Evolutionary conservation across 345 rosid species (phyloP).

Genomic region (Turritis glabra): DNA sequence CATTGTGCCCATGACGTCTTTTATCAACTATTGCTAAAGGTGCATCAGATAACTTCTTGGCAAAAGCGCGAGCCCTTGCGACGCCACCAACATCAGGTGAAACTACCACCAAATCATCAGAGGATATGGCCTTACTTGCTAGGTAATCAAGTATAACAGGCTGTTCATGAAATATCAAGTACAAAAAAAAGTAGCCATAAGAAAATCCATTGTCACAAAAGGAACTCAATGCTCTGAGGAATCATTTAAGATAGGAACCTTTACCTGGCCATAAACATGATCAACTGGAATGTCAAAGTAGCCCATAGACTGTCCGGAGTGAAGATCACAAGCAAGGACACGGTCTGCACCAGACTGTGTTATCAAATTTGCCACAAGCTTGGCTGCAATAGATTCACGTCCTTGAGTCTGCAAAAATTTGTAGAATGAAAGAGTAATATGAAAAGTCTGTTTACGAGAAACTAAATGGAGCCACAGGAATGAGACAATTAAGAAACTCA

Average conservation of each 20-base stretch:
- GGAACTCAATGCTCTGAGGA: not conserved
- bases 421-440: not conserved
- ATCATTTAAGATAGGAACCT: not conserved
- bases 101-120: constrained; percentile 90
- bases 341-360: constrained; percentile 94
- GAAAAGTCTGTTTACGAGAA: not conserved
- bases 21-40: constrained; percentile 98
- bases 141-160: constrained; percentile 98
- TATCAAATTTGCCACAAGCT: constrained; percentile 45
- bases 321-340: constrained; percentile 98
- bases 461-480: constrained; percentile 1
- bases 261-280: constrained; percentile 93
- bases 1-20: constrained; percentile 95
- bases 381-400: constrained; percentile 90
- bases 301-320: constrained; percentile 99
- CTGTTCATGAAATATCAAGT: constrained; percentile 44
- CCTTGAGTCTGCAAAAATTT: constrained; percentile 77
- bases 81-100: constrained; percentile 99
- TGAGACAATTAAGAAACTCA: not conserved
- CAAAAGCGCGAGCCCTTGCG: constrained; percentile 93
- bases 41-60: constrained; percentile 94
- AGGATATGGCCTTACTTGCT: constrained; percentile 87
- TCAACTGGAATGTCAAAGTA: constrained; percentile 98
- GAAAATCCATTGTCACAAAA: not conserved
- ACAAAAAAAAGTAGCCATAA: not conserved